phyloP scores from a whole-genome alignment of 768 basidiomycete species.

The Tulasnella sp. region DNA sequence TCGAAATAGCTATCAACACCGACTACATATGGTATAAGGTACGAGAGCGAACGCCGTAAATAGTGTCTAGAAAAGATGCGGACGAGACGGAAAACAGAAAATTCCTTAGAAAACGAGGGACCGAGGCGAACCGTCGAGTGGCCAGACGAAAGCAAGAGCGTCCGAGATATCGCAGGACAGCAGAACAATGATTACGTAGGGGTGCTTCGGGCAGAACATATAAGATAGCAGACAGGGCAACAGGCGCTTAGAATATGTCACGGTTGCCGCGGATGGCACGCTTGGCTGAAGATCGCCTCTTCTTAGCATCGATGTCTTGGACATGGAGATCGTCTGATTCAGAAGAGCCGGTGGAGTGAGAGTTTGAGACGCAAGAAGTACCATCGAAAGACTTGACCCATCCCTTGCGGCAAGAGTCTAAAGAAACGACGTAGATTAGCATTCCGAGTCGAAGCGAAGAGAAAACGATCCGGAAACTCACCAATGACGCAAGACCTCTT shows the following conservation, averaged over 20 bases:
- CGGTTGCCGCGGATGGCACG: background rate
- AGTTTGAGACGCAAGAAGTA: background rate
- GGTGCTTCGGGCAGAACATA: no score
- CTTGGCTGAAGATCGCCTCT: background rate
- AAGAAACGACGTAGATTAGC: background rate
- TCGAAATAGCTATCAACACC: background rate
- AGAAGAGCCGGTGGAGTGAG: background rate
- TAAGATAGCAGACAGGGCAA: no score
- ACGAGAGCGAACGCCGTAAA: no score
- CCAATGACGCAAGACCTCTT: constrained; percentile 29
- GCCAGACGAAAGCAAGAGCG: no score
- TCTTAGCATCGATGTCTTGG: no score
- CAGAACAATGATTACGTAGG: no score
- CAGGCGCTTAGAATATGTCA: background rate
- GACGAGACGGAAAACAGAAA: no score
- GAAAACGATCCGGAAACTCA: background rate
- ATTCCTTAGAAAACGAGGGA: no score
- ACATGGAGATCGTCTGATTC: background rate
- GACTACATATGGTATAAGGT: background rate
- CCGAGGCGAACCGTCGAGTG: no score
- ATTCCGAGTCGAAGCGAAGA: background rate
- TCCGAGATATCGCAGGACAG: no score
- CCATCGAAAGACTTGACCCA: background rate
- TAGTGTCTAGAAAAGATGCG: no score
- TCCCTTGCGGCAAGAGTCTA: background rate